Evolutionary conservation across 148 eudicot species (phyloP), one percentile per base, ranked within the genome.

Genomic region (Cornus controversa): DNA sequence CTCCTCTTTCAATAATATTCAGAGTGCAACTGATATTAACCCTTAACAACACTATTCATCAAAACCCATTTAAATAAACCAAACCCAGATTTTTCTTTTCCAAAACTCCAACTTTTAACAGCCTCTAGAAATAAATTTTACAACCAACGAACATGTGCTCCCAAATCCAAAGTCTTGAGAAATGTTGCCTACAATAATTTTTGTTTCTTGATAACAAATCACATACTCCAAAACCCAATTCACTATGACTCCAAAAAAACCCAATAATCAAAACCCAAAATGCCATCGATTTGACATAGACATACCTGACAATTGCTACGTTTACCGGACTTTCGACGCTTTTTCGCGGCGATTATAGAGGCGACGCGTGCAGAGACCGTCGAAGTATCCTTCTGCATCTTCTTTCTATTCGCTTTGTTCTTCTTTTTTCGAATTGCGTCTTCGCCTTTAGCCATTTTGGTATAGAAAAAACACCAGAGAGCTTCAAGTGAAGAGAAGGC

Each of bases 291-390:
- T 8, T 18, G 24, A 36, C 0, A 57, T n/a, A 4, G 7, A 54
- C 6, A 25, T 36, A 94, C 98, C 94, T 92, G 93, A 79, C 98
- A 94, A 10, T 13, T 72, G 58, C 90, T 65, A 0, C 81, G 81
- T 72, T 85, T 85, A 73, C 90, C 90, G 25, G 86, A 31, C 37
- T 67, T 60, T 15, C 90, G 88, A 57, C 90, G 88, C 80, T 87
- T 87, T 73, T 87, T 87, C 45, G 88, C 71, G 66, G 90, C 88
- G 81, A 87, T 85, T 23, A 87, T 81, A 72, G 91, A 75, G 77
- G 98, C 98, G 66, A 94, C 81, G 69, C 98, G 97, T 73, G 83
- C 69, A 37, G 97, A 87, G 15, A 91, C 91, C 18, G 90, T 69
- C 1, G 89, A 69, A 23, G 91, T 64, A 42, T 86, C 92, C 23